Evolutionary conservation across 2,329 filamentous ascomycete species (phyloP).

Genomic region (Colletotrichum orchidophilum): DNA sequence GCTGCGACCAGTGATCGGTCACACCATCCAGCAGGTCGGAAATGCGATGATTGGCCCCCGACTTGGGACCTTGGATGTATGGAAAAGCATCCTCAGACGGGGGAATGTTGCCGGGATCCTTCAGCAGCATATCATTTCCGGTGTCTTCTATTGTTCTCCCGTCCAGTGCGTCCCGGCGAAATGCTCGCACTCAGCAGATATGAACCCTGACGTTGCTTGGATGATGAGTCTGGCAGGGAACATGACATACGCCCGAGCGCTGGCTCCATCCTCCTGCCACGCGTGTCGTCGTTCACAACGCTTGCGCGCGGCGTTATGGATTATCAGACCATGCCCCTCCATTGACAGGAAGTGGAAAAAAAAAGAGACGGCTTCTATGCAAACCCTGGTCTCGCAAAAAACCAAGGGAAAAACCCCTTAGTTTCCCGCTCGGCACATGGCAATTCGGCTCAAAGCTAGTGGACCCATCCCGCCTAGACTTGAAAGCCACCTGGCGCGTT

Average conservation of each 20-base stretch:
- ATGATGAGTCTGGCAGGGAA: background rate
- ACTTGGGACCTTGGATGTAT: background rate
- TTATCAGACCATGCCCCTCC: background rate
- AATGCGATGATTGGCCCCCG: constrained; percentile 14
- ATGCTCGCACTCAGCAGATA: background rate
- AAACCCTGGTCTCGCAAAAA: background rate
- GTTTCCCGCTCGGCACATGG: constrained; percentile 24
- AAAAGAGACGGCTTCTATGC: background rate
- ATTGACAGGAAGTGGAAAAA: background rate
- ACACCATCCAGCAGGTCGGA: constrained; percentile 29
- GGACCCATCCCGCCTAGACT: background rate
- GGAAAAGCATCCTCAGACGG: background rate
- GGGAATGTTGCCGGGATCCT: constrained; percentile 4
- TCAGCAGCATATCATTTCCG: background rate
- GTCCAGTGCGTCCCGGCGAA: background rate
- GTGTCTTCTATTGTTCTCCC: background rate
- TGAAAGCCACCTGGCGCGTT: constrained; percentile 15
- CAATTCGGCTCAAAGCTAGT: constrained; percentile 9
- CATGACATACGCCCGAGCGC: background rate
- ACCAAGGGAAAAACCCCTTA: background rate
- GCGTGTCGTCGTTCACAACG: background rate
- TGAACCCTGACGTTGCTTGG: background rate
- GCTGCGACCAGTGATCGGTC: constrained; percentile 33
- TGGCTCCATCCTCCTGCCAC: background rate
- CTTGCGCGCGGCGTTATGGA: background rate